A percentile compares a stretch with the other conserved stretches of the same genome.
These are phyloP conservation scores for Lactarius tabidus DNA, from an alignment of 768 basidiomycete genomes.

Conservation along the genomic window DNA sequence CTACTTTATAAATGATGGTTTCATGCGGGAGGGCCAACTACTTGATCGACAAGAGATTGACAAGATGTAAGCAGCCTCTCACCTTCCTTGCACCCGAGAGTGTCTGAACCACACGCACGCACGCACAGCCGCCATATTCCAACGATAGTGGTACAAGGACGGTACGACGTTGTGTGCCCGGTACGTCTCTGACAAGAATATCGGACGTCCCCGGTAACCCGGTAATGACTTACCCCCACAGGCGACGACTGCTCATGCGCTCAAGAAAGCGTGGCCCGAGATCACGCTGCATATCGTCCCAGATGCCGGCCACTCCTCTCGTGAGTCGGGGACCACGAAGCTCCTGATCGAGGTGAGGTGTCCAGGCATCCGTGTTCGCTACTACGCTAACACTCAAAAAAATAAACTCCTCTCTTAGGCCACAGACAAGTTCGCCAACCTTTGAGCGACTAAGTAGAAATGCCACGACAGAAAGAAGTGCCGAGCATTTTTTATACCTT, in stretches of 20 bases:
- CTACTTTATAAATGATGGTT: slow-evolving; percentile 87
- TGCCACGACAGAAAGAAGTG: background rate
- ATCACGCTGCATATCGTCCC: slow-evolving; percentile 70
- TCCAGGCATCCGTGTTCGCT: background rate
- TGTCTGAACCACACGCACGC: slow-evolving; percentile 8
- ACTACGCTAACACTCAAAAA: background rate
- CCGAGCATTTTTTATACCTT: background rate
- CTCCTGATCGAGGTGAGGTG: slow-evolving; percentile 61
- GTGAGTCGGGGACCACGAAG: slow-evolving; percentile 66
- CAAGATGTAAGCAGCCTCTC: slow-evolving; percentile 58
- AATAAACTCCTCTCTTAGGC: slow-evolving; percentile 34
- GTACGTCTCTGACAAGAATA: slow-evolving; percentile 38
- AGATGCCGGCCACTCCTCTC: slow-evolving; percentile 84
- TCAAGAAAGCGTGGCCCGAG: slow-evolving; percentile 85
- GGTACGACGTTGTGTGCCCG: slow-evolving; percentile 89
- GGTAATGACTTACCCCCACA: slow-evolving; percentile 28
- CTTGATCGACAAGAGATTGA: slow-evolving; percentile 80
- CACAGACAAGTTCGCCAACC: slow-evolving; percentile 42
- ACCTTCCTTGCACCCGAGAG: background rate
- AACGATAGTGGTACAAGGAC: slow-evolving; percentile 73
- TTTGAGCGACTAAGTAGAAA: slow-evolving; percentile 23
- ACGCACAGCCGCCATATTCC: slow-evolving; percentile 79
- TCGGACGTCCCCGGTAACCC: background rate
- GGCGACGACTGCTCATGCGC: slow-evolving; percentile 74
- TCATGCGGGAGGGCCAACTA: slow-evolving; percentile 85